Evolutionary conservation across 2,329 filamentous ascomycete genomes (phyloP).

Genomic region (Neoscytalidium dimidiatum): DNA sequence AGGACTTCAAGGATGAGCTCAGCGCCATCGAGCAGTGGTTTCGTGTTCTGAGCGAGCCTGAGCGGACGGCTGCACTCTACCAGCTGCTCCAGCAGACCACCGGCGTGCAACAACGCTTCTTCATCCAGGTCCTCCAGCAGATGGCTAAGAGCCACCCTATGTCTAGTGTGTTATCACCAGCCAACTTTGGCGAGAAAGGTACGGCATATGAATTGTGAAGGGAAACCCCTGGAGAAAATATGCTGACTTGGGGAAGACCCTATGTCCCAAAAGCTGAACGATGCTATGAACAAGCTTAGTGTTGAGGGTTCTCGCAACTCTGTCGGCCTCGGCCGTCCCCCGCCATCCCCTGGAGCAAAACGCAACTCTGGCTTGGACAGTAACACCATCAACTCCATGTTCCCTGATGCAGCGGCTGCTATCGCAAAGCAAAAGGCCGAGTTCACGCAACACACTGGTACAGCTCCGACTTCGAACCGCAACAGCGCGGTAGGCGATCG

Average conservation of each 20-base stretch:
- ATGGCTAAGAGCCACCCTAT: conserved; percentile 99
- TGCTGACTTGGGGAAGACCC: conserved; percentile 64
- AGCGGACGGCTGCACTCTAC: conserved; percentile 92
- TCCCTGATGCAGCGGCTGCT: conserved; percentile 95
- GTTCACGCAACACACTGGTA: conserved; percentile 92
- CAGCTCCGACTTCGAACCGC: conserved; percentile 84
- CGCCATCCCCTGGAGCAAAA: conserved; percentile 76
- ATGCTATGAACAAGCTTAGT: conserved; percentile 94
- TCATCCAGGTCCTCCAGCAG: conserved; percentile 97
- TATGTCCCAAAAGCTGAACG: conserved; percentile 93
- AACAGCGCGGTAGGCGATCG: conserved; percentile 84
- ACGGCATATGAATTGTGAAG: conserved; percentile 29
- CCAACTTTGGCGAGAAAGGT: conserved; percentile 94
- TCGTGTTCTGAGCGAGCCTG: conserved; percentile 92
- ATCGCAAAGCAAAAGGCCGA: conserved; percentile 98
- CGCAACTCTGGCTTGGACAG: conserved; percentile 93
- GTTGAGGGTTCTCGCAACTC: conserved; percentile 87
- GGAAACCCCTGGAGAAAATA: not conserved
- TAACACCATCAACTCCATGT: conserved; percentile 97
- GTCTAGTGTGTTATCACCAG: conserved; percentile 90
- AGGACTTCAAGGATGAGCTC: conserved; percentile 99
- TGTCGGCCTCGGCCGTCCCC: conserved; percentile 69
- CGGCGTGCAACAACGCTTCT: conserved; percentile 98
- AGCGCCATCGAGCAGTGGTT: conserved; percentile 99
- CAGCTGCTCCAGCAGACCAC: conserved; percentile 97